Evolutionary conservation across 495 filamentous ascomycete genomes (phyloP).

Genomic region (Hypoxylon crocopeplum): DNA sequence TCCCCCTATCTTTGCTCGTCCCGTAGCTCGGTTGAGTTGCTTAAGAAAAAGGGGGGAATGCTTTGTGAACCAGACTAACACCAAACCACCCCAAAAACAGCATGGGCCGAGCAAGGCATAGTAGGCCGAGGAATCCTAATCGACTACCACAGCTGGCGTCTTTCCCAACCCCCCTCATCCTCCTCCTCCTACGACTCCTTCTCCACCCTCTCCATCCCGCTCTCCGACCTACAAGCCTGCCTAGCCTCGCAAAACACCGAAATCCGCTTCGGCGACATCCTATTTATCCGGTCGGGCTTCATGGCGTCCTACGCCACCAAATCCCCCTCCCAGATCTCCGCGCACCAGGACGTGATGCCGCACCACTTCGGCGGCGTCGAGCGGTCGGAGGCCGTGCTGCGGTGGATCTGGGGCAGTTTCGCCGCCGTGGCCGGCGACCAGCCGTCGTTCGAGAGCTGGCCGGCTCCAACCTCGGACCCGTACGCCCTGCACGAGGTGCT

Average conservation of each 20-base stretch:
- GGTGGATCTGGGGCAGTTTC: slow-evolving; percentile 55
- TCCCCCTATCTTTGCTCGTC: background rate
- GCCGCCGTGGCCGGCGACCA: slow-evolving; percentile 61
- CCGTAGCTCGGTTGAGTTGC: too few species aligned
- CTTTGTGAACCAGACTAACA: too few species aligned
- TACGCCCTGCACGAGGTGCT: slow-evolving; percentile 53
- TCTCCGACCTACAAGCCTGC: slow-evolving; percentile 54
- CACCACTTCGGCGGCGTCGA: slow-evolving; percentile 58
- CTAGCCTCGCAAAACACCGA: slow-evolving; percentile 55
- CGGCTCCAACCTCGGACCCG: slow-evolving; percentile 21
- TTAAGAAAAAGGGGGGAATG: too few species aligned
- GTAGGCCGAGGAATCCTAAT: slow-evolving; percentile 65
- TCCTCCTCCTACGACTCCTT: slow-evolving; percentile 52
- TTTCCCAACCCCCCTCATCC: slow-evolving; percentile 18
- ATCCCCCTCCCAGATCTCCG: slow-evolving; percentile 41
- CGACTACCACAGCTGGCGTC: slow-evolving; percentile 62
- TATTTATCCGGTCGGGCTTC: slow-evolving; percentile 61
- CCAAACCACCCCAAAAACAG: slow-evolving; percentile 43
- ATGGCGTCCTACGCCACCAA: slow-evolving; percentile 44
- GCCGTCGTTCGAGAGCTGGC: slow-evolving; percentile 57
- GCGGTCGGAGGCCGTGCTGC: slow-evolving; percentile 51
- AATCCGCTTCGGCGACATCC: slow-evolving; percentile 61
- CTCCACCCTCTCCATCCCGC: slow-evolving; percentile 46
- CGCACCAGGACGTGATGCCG: slow-evolving; percentile 40
- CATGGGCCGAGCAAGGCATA: slow-evolving; percentile 59